A percentile compares a stretch with the other conserved stretches of the same genome.
Conservation (phyloP, 1,284 basidiomycete genomes). For the Taiwanofungus camphoratus region DNA sequence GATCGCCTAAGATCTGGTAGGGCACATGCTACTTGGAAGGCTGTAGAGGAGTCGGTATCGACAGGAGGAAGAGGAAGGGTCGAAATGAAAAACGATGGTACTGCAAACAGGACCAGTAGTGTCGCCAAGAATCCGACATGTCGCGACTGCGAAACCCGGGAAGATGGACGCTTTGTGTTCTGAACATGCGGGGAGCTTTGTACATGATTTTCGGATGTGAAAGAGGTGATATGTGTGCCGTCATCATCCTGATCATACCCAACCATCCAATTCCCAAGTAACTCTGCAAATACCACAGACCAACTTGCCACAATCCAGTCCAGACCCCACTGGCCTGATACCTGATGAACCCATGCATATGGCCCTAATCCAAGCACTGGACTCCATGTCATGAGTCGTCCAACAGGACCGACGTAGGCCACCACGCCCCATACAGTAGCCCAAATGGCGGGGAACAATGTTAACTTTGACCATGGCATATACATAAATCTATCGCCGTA, state of each 20-base stretch:
- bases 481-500: conserved; percentile 22
- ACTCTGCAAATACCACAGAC: conserved; percentile 59
- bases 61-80: conserved; percentile 41
- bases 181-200: not conserved
- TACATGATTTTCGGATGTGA: conserved; percentile 9
- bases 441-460: conserved; percentile 68
- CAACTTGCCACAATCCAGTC: conserved; percentile 70
- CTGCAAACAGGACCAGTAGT: conserved; percentile 41
- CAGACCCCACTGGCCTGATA: conserved; percentile 50
- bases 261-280: conserved; percentile 51
- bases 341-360: conserved; percentile 58
- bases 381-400: conserved; percentile 65
- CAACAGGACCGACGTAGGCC: conserved; percentile 54
- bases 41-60: conserved; percentile 40
- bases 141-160: not conserved
- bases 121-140: conserved; percentile 31
- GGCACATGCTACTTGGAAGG: conserved; percentile 58
- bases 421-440: conserved; percentile 49
- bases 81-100: conserved; percentile 47
- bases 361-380: conserved; percentile 44
- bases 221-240: conserved; percentile 7
- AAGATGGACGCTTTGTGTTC: not conserved
- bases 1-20: conserved; percentile 40
- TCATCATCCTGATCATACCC: conserved; percentile 25
- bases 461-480: conserved; percentile 38